Evolutionary conservation across 805 yeast genomes (phyloP), one percentile per base, ranked within the genome.

Genomic region (Priceomyces castillae): DNA sequence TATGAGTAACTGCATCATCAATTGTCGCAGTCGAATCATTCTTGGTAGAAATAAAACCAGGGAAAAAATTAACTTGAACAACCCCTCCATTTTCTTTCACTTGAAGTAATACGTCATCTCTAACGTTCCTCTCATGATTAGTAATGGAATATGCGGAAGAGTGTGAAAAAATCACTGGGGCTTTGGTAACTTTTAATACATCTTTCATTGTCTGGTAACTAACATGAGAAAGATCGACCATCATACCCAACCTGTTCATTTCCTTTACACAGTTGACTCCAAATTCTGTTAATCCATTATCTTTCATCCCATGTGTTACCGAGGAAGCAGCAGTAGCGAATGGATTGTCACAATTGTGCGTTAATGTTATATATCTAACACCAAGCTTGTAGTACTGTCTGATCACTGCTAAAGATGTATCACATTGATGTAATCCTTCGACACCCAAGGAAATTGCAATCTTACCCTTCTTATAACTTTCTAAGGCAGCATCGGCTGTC

Each of bases 331-430:
- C 78, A 11, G 80, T 76, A 2, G 81, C 81, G 57, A 75, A 77
- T 4, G 81, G 80, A 47, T 77, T 77, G 48, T 77, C 80, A 57
- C 81, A 76, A 51, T 77, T 77, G 46, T 77, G 81, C 0, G 81
- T 77, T 41, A 77, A 53, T 0, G 82, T 77, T 34, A 75, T 70
- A 52, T 77, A 77, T 28, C 81, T 51, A n/a, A 77, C 78, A 11
- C 82, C 82, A 25, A 77, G 48, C 5, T 72, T 77, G 48, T 56
- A 70, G 51, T 72, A 77, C 50, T 67, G 73, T 50, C 82, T 63
- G 22, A 77, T 58, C 14, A 74, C 77, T 12, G 70, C 80, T 12
- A 77, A 50, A 1, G 81, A 74, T 2, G 69, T 50, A 49, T 76
- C 82, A 17, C 69, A 67, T 55, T 76, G 81, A 53, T 77, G 82